Conservation (phyloP, 2,329 filamentous ascomycete genomes). For the Trichoderma sp. region DNA sequence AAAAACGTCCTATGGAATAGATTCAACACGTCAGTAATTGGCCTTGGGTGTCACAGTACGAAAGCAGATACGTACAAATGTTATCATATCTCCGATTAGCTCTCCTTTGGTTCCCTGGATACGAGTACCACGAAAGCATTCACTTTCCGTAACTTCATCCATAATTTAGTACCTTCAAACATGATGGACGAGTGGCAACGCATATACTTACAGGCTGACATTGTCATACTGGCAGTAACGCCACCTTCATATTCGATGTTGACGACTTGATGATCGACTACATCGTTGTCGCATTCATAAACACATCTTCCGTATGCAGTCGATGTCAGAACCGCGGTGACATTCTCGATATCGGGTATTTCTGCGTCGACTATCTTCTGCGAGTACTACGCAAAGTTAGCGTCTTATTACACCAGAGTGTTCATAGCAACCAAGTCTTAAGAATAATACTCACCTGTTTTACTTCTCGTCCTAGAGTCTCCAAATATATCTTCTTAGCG, state of each 20-base stretch:
- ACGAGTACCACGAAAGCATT: background rate
- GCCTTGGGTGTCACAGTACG: background rate
- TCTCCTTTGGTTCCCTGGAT: background rate
- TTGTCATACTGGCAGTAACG: background rate
- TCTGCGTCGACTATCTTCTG: background rate
- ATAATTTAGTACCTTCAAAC: background rate
- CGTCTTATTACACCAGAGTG: background rate
- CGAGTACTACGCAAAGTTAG: background rate
- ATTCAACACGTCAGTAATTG: background rate
- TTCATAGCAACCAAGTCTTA: background rate
- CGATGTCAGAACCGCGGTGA: background rate
- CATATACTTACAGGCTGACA: background rate
- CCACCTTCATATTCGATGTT: background rate
- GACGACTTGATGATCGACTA: background rate
- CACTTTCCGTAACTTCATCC: background rate
- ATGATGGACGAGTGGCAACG: no score
- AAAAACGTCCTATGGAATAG: background rate
- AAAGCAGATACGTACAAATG: background rate
- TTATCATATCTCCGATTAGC: background rate
- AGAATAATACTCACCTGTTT: background rate
- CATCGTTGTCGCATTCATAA: background rate
- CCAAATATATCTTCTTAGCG: background rate
- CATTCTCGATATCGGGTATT: background rate
- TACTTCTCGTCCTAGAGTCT: background rate
- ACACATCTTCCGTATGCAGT: background rate